Evolutionary conservation across 2,329 filamentous ascomycete species (phyloP).

Genomic region (Bipolaris bicolor): DNA sequence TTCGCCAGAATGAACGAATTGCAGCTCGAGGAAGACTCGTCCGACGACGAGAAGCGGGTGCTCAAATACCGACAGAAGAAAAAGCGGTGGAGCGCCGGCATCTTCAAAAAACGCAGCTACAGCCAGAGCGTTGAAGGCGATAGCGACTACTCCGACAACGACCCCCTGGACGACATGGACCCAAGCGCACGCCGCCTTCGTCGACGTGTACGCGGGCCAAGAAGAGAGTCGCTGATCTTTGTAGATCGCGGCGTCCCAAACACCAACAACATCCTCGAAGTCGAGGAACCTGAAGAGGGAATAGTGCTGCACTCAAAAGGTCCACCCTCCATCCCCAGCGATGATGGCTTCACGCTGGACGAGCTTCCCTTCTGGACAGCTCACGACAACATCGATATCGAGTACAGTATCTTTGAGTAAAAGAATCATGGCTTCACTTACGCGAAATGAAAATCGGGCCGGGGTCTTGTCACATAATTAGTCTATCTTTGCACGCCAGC

Average conservation of each 20-base stretch:
- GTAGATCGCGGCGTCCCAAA: slow-evolving; percentile 49
- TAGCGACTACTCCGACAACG: slow-evolving; percentile 51
- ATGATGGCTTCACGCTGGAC: slow-evolving; percentile 48
- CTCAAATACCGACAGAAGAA: slow-evolving; percentile 45
- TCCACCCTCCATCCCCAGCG: slow-evolving; percentile 47
- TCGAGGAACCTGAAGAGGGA: slow-evolving; percentile 47
- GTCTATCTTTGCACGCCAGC: not conserved
- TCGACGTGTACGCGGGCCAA: slow-evolving; percentile 48
- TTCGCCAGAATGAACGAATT: slow-evolving; percentile 44
- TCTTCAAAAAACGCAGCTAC: slow-evolving; percentile 57
- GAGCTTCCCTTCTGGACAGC: slow-evolving; percentile 48
- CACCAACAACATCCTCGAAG: slow-evolving; percentile 45
- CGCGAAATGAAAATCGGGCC: not conserved
- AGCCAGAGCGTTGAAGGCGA: slow-evolving; percentile 55
- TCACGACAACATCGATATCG: slow-evolving; percentile 36
- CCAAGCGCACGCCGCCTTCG: slow-evolving; percentile 51
- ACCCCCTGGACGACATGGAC: slow-evolving; percentile 50
- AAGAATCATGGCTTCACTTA: not conserved
- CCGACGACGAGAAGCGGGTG: slow-evolving; percentile 39
- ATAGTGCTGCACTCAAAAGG: slow-evolving; percentile 38
- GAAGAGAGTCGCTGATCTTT: slow-evolving; percentile 46
- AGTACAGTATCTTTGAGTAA: slow-evolving; percentile 30
- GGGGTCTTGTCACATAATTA: not conserved
- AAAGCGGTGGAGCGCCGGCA: slow-evolving; percentile 51
- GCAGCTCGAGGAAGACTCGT: slow-evolving; percentile 42